These are phyloP conservation scores for Aspergillus proliferans DNA, from an alignment of 2,329 filamentous ascomycete genomes.

Conservation along the genomic window DNA sequence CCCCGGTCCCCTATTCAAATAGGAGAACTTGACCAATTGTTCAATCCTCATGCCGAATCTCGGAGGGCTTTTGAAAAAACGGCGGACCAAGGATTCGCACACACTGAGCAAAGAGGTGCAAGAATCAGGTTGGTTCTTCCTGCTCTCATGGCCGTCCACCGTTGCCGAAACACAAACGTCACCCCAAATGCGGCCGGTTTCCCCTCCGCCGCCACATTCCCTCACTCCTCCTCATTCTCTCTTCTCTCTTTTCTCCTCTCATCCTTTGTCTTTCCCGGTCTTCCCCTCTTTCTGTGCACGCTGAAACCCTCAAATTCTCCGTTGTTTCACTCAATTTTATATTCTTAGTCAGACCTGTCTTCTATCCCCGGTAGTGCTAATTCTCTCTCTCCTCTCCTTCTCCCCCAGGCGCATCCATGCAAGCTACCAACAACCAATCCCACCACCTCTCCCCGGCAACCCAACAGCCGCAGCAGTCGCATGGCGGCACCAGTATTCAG, in stretches of 20 bases:
- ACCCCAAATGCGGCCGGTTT: conserved; percentile 31
- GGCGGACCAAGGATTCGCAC: conserved; percentile 85
- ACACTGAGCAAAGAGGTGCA: conserved; percentile 53
- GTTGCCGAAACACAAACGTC: conserved; percentile 62
- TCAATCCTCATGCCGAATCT: conserved; percentile 73
- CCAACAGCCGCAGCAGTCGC: conserved; percentile 50
- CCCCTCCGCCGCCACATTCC: conserved; percentile 18
- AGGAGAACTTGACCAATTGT: conserved; percentile 5
- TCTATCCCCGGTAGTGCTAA: neutral
- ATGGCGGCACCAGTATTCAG: conserved; percentile 70
- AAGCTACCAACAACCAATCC: conserved; percentile 30
- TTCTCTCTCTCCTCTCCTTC: neutral
- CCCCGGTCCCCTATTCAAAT: neutral
- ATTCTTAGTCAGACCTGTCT: neutral
- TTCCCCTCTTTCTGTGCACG: neutral
- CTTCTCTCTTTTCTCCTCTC: neutral
- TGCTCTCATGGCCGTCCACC: conserved; percentile 39
- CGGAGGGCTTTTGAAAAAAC: conserved; percentile 90
- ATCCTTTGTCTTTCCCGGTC: neutral
- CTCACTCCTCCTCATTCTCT: neutral
- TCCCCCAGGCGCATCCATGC: conserved; percentile 29
- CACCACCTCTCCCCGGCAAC: conserved; percentile 19
- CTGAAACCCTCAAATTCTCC: neutral
- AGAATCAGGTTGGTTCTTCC: conserved; percentile 42
- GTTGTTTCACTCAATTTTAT: neutral